Evolutionary conservation across 371 early-diverging fungal species (phyloP), one percentile per base, ranked within the genome.

Genomic region (Synchytrium microbalum): DNA sequence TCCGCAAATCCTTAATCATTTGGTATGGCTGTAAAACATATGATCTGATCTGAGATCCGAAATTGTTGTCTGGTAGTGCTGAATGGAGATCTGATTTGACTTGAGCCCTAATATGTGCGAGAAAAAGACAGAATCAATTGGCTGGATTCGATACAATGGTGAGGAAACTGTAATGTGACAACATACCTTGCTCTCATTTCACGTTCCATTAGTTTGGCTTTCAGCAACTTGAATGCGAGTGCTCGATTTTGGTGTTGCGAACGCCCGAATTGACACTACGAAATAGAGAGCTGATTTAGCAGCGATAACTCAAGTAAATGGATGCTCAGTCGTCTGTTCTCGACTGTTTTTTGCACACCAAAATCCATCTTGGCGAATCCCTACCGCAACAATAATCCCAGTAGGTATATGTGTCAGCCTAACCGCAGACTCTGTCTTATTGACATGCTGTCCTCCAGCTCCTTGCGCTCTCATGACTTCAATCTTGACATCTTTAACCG

Each of bases 391-490:
- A 3, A 83, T 84, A 30, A 92, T 79, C 0, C 96, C 96, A 1
- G 93, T 91, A 5, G 96, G 92, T 26, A 95, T 66, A 78, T 96
- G 96, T 2, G 92, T 92, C 23, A 96, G 84, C 24, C 96, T 82
- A 23, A 96, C 95, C 0, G 97, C 97, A 68, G 89, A 89, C 64
- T 96, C 96, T 0, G 97, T 96, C 3, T 90, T 95, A 65, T 96
- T 96, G 28, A 96, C 96, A 69, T 94, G 92, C 62, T 81, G 81
- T 13, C 81, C 81, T 2, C 81, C 81, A 46, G 78, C 79, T 13
- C 81, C 81, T 53, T 77, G 75, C 38, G 77, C 60, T 24, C 75
- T 54, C 79, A 79, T 79, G 16, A 64, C 62, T 52, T 79, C 79
- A 2, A 79, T 54, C 60, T 71, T 76, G 24, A 79, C 24, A 56